Base-by-base conservation (phyloP, 164 flowering plant species). In the Vitis rotundifolia region DNA sequence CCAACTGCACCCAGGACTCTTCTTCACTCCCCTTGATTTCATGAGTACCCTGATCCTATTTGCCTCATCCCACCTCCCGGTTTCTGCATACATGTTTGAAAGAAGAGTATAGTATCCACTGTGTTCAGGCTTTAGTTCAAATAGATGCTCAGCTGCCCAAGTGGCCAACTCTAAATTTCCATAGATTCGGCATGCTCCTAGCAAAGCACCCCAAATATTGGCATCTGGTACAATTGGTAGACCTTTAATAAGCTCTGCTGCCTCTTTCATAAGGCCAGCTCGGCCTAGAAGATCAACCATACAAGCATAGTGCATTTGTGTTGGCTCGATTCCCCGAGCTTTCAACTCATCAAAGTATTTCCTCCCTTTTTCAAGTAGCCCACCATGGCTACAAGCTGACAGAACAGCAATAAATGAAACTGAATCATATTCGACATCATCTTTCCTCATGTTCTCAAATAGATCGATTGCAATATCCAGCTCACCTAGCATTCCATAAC, bases 241-340 rank as follows among this genome's bases (percentile, higher is more conserved):
- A 26, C 49, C 63, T 49, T 70, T 70, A 52, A 77, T 67, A 16
- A 77, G 63, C 49, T 77, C 64, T 2, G 28, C 71, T 50, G 80
- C 80, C 16, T 77, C 80, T 62, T 67, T 75, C 69, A 77, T 57
- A 26, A 70, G 71, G 28, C 80, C 80, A 53, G 77, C 77, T n/a
- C 80, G 68, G 47, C 80, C 80, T 50, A 77, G 80, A 16, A 73
- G 77, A 74, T 77, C 80, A 58, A 77, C 70, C 80, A 77, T 67
- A 52, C 80, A 77, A 48, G 80, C 77, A 64, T 73, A 77, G 68
- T 77, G 80, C 68, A 63, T 70, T 9, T 61, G 44, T 26, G 77
- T 70, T 44, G 77, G 75, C 58, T 63, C 31, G 37, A 77, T 60
- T 37, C 61, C 56, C 29, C 49, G 29, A 11, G 18, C 68, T 48